Evolutionary conservation across 257 asterid genomes (phyloP).

Genomic region (Salvia rosmarinus): DNA sequence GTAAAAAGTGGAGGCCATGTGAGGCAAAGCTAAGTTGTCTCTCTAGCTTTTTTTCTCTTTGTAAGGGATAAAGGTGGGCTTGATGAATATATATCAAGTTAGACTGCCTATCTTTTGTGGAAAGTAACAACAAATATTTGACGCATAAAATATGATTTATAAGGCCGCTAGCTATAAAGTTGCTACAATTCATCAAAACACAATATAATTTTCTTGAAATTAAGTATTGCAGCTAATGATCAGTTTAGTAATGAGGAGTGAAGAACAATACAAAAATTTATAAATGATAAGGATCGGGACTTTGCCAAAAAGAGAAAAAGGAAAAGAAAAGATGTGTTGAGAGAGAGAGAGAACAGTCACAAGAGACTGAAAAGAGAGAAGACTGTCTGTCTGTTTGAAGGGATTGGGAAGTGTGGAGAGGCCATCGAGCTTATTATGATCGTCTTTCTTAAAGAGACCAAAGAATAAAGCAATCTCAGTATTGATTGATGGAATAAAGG

Average conservation of each 20-base stretch:
- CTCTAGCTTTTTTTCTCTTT: conserved; percentile 46
- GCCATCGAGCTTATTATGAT: conserved; percentile 32
- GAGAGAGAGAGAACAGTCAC: conserved; percentile 33
- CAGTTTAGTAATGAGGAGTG: neutral
- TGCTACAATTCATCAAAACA: neutral
- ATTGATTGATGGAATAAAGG: conserved; percentile 68
- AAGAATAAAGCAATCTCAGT: conserved; percentile 64
- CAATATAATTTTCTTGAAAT: neutral
- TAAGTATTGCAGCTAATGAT: neutral
- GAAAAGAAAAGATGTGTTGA: conserved; percentile 46
- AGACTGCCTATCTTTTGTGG: conserved; percentile 62
- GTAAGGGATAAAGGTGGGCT: conserved; percentile 56
- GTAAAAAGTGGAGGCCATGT: conserved; percentile 82
- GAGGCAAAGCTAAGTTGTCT: conserved; percentile 92
- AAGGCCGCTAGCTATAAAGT: no score
- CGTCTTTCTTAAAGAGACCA: conserved; percentile 44
- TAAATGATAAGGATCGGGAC: conserved; percentile 40
- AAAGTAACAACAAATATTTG: conserved; percentile 41
- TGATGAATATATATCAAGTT: conserved; percentile 55
- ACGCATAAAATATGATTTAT: neutral
- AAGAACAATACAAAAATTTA: neutral
- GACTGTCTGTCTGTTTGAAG: conserved; percentile 77
- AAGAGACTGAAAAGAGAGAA: conserved; percentile 53
- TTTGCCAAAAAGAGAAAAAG: conserved; percentile 61
- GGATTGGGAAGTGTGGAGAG: conserved; percentile 66